Evolutionary conservation across 495 filamentous ascomycete genomes (phyloP).

Genomic region (Pyrenopolyporus hunteri): DNA sequence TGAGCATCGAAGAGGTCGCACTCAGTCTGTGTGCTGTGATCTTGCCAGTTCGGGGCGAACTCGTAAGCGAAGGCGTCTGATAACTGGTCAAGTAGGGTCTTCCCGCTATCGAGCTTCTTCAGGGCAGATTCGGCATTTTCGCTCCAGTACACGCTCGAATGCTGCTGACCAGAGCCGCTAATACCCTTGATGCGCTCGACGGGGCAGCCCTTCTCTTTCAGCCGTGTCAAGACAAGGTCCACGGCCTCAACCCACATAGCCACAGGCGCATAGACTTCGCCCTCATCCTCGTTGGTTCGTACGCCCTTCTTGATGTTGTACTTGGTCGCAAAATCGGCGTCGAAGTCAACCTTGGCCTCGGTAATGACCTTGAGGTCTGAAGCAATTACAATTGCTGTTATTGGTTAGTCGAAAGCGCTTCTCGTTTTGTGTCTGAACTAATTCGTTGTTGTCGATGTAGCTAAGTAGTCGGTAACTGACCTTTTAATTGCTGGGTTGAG

Average conservation of each 20-base stretch:
- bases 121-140: slow-evolving; percentile 71
- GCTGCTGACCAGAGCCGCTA: slow-evolving; percentile 93
- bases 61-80: slow-evolving; percentile 78
- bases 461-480: slow-evolving; percentile 46
- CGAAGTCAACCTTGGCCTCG: slow-evolving; percentile 78
- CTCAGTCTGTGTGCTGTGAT: slow-evolving; percentile 88
- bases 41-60: slow-evolving; percentile 96
- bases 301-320: slow-evolving; percentile 91
- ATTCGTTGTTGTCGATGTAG: background rate
- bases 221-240: slow-evolving; percentile 76
- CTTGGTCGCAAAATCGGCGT: slow-evolving; percentile 72
- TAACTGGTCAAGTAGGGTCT: slow-evolving; percentile 72
- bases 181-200: slow-evolving; percentile 79
- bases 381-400: slow-evolving; percentile 74
- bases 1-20: slow-evolving; percentile 84
- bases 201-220: slow-evolving; percentile 76
- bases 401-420: background rate
- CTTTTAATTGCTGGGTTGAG: slow-evolving; percentile 95
- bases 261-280: slow-evolving; percentile 90
- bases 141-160: slow-evolving; percentile 93
- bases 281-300: slow-evolving; percentile 74
- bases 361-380: slow-evolving; percentile 77
- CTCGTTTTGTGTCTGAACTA: too few species aligned
- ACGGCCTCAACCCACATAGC: slow-evolving; percentile 94
- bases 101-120: slow-evolving; percentile 61